phyloP scores from a whole-genome alignment of 2,329 filamentous ascomycete genomes.

The Pestalotiopsis sp. region DNA sequence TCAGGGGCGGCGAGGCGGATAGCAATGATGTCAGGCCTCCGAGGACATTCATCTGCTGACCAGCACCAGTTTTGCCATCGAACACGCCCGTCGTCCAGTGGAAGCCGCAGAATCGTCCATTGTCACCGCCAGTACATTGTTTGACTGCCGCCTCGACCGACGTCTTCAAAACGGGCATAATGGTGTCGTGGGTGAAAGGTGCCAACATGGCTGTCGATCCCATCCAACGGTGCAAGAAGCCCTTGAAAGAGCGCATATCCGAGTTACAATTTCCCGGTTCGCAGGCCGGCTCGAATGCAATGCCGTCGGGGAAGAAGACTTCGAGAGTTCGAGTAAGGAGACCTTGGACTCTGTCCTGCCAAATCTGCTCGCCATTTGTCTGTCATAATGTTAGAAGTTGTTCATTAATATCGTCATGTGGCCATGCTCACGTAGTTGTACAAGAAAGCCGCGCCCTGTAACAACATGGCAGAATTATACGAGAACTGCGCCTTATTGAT shows the following conservation, averaged over 20 bases:
- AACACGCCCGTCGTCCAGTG: conserved; percentile 50
- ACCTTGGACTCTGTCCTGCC: conserved; percentile 56
- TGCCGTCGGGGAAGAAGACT: conserved; percentile 56
- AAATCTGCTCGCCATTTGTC: conserved; percentile 53
- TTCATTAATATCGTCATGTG: background rate
- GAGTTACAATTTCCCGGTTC: conserved; percentile 64
- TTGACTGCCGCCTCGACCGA: conserved; percentile 61
- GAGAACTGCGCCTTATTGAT: conserved; percentile 66
- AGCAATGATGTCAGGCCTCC: conserved; percentile 46
- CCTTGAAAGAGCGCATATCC: conserved; percentile 75
- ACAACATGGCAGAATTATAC: conserved; percentile 63
- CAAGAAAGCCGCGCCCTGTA: conserved; percentile 67
- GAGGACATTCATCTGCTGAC: conserved; percentile 58
- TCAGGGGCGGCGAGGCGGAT: conserved; percentile 42
- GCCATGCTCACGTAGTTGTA: conserved; percentile 57
- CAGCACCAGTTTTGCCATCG: conserved; percentile 50
- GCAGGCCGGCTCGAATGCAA: conserved; percentile 68
- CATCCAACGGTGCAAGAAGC: conserved; percentile 67
- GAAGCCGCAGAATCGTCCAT: conserved; percentile 63
- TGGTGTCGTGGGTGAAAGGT: conserved; percentile 53
- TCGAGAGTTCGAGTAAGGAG: conserved; percentile 50
- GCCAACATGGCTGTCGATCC: conserved; percentile 61
- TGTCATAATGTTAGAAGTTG: conserved; percentile 20
- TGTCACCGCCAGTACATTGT: conserved; percentile 61
- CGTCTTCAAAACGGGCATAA: conserved; percentile 57